Percentiles rank a stretch among this genome's conserved stretches.
These are phyloP conservation scores for Fusarium temperatum DNA, from an alignment of 2,329 filamentous ascomycete species.

Conservation along the genomic window DNA sequence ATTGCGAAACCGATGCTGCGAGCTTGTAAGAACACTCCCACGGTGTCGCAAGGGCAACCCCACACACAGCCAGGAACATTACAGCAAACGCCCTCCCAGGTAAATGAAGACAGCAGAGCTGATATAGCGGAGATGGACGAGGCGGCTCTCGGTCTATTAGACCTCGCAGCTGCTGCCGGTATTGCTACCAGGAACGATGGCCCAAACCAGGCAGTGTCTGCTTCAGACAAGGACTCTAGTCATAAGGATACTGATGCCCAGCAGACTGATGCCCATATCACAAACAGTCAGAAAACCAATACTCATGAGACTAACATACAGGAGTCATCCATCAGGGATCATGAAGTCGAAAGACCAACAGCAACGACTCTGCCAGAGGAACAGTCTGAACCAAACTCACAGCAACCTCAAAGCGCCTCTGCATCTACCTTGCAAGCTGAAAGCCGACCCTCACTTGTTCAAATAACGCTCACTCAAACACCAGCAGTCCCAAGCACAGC, in stretches of 20 bases:
- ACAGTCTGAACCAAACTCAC: neutral
- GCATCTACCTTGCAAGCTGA: neutral
- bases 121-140: neutral
- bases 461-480: too few species aligned
- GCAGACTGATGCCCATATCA: neutral
- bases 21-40: neutral
- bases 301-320: neutral
- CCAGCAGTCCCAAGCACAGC: neutral
- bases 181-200: neutral
- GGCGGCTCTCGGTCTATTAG: neutral
- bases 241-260: neutral
- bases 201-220: neutral
- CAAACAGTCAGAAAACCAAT: neutral
- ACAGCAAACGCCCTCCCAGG: neutral
- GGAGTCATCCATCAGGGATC: neutral
- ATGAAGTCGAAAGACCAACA: neutral
- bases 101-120: neutral
- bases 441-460: neutral
- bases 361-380: neutral
- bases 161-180: neutral
- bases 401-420: neutral
- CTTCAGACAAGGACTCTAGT: neutral
- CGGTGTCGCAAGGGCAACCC: neutral
- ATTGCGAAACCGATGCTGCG: slow-evolving; percentile 7
- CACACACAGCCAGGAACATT: neutral